Evolutionary conservation across 805 yeast species (phyloP).

Genomic region (Kregervanrija pseudodelftensis): DNA sequence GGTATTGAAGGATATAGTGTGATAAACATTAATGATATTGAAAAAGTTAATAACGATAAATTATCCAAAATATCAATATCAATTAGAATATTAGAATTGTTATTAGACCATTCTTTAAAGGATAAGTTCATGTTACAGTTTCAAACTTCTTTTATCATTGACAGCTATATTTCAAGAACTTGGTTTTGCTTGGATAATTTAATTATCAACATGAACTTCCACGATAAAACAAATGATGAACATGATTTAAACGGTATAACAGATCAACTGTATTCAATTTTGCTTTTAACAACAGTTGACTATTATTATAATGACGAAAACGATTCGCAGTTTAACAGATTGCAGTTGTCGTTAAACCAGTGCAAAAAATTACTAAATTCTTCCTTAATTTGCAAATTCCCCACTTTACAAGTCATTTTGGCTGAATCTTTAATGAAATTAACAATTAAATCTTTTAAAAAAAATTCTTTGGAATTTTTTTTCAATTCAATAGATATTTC

Average conservation of each 20-base stretch:
- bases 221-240: slow-evolving; percentile 7
- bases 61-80: slow-evolving; percentile 22
- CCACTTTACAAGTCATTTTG: slow-evolving; percentile 19
- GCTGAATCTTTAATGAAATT: slow-evolving; percentile 23
- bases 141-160: slow-evolving; percentile 16
- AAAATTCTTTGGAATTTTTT: no score
- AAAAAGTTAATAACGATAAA: slow-evolving; percentile 13
- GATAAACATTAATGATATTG: slow-evolving; percentile 12
- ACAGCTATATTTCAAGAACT: slow-evolving; percentile 19
- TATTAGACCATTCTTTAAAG: slow-evolving; percentile 18
- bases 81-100: slow-evolving; percentile 19
- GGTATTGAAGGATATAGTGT: slow-evolving; percentile 3
- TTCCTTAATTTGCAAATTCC: slow-evolving; percentile 20
- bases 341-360: slow-evolving; percentile 14
- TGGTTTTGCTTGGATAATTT: slow-evolving; percentile 30
- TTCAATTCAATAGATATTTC: no score
- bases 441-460: slow-evolving; percentile 8
- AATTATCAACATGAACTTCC: slow-evolving; percentile 19
- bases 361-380: slow-evolving; percentile 24
- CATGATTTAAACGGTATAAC: slow-evolving; percentile 13
- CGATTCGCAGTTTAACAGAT: slow-evolving; percentile 10
- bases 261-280: slow-evolving; percentile 23
- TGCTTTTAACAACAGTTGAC: slow-evolving; percentile 17
- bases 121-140: slow-evolving; percentile 15
- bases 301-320: slow-evolving; percentile 14